Conservation (phyloP, 768 basidiomycete species). For the Suillus subaureus region DNA sequence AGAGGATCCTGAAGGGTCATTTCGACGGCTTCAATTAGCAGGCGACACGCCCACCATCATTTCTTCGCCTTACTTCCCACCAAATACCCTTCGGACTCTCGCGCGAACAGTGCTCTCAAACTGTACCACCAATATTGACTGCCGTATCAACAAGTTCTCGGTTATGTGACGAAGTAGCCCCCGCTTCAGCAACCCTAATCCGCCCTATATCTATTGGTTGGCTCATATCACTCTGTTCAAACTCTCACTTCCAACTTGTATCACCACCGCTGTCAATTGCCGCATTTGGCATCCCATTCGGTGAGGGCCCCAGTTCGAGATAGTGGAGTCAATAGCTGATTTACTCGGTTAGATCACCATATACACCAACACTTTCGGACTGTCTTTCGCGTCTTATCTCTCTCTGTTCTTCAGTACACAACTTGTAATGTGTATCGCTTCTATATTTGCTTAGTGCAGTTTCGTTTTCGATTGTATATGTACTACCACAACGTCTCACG, state of each 20-base stretch:
- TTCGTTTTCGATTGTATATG: slow-evolving; percentile 1
- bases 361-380: slow-evolving; percentile 3
- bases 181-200: neutral
- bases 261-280: neutral
- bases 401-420: neutral
- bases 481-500: neutral
- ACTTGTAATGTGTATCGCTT: neutral
- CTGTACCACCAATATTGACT: neutral
- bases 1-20: slow-evolving; percentile 87
- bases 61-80: neutral
- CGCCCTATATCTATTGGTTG: slow-evolving; percentile 3
- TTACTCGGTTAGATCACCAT: neutral
- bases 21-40: slow-evolving; percentile 85
- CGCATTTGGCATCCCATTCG: neutral
- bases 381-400: neutral
- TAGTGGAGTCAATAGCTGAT: neutral
- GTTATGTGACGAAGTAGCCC: neutral
- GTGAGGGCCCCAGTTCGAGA: neutral
- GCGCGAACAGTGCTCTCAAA: neutral
- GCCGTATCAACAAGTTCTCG: neutral
- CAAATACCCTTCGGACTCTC: neutral
- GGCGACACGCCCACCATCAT: neutral
- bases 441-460: neutral
- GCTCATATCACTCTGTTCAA: slow-evolving; percentile 2
- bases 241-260: slow-evolving; percentile 4